phyloP scores from a whole-genome alignment of 441 rosid genomes.

The Populus hybrid region DNA sequence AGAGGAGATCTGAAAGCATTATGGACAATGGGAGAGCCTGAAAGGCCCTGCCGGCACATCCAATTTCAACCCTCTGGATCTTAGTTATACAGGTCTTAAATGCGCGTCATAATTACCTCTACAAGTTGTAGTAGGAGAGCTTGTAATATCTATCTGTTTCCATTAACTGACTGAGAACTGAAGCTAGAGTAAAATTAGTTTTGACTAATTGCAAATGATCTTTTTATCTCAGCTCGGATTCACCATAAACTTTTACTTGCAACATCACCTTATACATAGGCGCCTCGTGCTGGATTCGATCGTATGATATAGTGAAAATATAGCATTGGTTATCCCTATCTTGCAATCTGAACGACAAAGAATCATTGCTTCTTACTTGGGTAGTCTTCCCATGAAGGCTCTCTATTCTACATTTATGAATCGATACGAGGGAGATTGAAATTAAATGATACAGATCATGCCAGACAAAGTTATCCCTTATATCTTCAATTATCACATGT shows the following conservation, averaged over 20 bases:
- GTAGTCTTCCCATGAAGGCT: not conserved
- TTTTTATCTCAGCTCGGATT: not conserved
- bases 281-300: not conserved
- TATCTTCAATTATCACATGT: not conserved
- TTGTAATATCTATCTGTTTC: not conserved
- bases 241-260: not conserved
- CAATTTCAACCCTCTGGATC: constrained; percentile 44
- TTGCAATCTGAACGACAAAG: not conserved
- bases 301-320: too few species aligned
- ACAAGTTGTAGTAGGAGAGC: constrained; percentile 22
- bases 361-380: not conserved
- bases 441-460: not conserved
- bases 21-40: constrained; percentile 93
- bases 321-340: not conserved
- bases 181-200: not conserved
- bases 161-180: not conserved
- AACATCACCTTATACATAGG: not conserved
- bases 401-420: not conserved
- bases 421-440: not conserved
- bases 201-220: not conserved
- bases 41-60: constrained; percentile 74
- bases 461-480: not conserved
- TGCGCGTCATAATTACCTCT: not conserved
- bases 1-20: constrained; percentile 82
- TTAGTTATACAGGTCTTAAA: not conserved